These are phyloP conservation scores for Globisporangium paroecandrum DNA, from an alignment of 352 stramenopile genomes.

Conservation along the genomic window DNA sequence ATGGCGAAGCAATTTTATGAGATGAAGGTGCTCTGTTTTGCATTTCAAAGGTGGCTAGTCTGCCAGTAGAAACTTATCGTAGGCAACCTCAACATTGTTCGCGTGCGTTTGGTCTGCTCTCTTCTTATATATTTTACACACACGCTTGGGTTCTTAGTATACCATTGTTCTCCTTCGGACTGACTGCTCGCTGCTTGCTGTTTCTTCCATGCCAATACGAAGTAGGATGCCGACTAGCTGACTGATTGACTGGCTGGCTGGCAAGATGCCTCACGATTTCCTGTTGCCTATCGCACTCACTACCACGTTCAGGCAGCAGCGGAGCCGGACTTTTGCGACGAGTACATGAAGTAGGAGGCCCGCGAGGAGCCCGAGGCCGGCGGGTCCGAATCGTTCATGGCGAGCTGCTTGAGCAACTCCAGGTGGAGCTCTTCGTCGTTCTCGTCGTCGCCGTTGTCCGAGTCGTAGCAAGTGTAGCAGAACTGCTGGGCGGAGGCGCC, in stretches of 20 bases:
- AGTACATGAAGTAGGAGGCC: conserved; percentile 5
- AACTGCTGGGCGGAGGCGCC: not conserved
- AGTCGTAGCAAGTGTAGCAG: conserved; percentile 18
- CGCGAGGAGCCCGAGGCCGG: conserved; percentile 3
- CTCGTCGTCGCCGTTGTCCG: not conserved
- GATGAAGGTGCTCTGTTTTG: conserved; percentile 19
- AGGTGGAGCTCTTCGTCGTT: conserved; percentile 1
- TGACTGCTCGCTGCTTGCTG: not conserved
- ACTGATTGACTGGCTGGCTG: not conserved
- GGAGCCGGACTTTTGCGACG: conserved; percentile 14
- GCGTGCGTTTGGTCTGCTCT: not conserved
- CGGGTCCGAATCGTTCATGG: not conserved
- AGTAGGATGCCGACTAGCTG: too few relatives aligned
- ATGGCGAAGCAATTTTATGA: conserved; percentile 44
- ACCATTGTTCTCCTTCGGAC: not conserved
- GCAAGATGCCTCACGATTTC: too few relatives aligned
- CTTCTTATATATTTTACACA: conserved; percentile 6
- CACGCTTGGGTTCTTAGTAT: not conserved
- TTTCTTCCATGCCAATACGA: too few relatives aligned
- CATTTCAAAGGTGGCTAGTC: conserved; percentile 24
- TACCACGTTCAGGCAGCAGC: not conserved
- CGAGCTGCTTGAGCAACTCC: conserved; percentile 8
- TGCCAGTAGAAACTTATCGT: not conserved
- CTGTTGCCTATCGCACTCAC: not conserved
- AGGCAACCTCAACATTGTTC: not conserved